A percentile compares a stretch with the other conserved stretches of the same genome.
Evolutionary conservation across 2,329 filamentous ascomycete species (phyloP).

Genomic region (Microcyclospora pomicola): DNA sequence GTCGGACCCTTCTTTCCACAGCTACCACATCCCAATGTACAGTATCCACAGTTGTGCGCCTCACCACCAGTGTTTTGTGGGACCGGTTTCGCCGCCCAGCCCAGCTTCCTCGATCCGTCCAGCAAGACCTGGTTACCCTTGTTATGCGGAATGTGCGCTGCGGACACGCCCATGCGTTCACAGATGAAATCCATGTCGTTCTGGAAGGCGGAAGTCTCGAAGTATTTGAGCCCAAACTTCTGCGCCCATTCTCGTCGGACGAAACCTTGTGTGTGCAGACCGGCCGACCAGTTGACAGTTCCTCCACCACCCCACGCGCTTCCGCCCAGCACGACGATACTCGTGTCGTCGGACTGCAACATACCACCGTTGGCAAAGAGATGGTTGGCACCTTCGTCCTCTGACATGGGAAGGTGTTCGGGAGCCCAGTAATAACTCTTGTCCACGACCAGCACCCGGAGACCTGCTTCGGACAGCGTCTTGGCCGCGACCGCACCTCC

Average conservation of each 20-base stretch:
- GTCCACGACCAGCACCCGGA: constrained; percentile 66
- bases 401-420: constrained; percentile 59
- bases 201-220: constrained; percentile 61
- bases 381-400: constrained; percentile 44
- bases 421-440: constrained; percentile 67
- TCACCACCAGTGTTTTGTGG: constrained; percentile 67
- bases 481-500: constrained; percentile 73
- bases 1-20: constrained; percentile 67
- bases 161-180: constrained; percentile 60
- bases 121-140: constrained; percentile 57
- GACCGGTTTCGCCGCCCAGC: constrained; percentile 53
- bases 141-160: constrained; percentile 56
- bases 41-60: constrained; percentile 59
- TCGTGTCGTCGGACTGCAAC: constrained; percentile 35
- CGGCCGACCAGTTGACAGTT: constrained; percentile 70
- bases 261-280: constrained; percentile 54
- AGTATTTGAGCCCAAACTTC: constrained; percentile 52
- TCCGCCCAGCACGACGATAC: constrained; percentile 51
- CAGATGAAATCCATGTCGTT: constrained; percentile 68
- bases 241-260: constrained; percentile 73
- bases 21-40: constrained; percentile 45
- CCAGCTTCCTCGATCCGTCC: constrained; percentile 59
- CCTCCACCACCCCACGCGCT: constrained; percentile 75
- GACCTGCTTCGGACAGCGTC: constrained; percentile 61
- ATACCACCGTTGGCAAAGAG: constrained; percentile 58